Base-by-base conservation (phyloP, 2,329 filamentous ascomycete species). In the Calonectria montana region DNA sequence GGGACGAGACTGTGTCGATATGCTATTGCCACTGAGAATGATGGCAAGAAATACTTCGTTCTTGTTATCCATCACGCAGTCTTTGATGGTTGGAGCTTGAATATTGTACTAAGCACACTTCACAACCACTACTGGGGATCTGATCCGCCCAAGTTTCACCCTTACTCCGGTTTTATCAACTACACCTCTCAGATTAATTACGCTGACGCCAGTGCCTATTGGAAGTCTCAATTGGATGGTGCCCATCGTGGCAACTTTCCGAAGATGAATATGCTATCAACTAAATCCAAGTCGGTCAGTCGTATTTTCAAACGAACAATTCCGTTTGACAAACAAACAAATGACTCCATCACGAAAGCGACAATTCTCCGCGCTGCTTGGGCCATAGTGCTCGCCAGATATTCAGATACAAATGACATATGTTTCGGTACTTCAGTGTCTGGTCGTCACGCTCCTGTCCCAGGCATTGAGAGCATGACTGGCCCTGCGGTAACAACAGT, bases 181-280 rank as follows among this genome's bases (percentile, higher is more conserved):
- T 65, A 65, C 27, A 65, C 47, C 43, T 29, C 35, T 2, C 29
- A 65, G 23, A 23, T 65, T 16, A 41, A 48, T 29, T 10, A 63
- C 21, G 27, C 39, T 9, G 41, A 41, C 2, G 59, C 41, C 3
- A 47, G 9, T 9, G 25, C 16, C 4, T 63, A 63, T 16, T 63
- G 59, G 59, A 35, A 29, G 13, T 27, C 39, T 29, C 59, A 63
- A 15, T 35, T 63, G 39, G 59, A 63, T 45, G 59, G 59, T 7
- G 59, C 79, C 86, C 15, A 66, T 25, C n/a, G 84, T 86, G 0
- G 83, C 80, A 55, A 76, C 81, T 9, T 82, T 83, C 4, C 86
- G 86, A 70, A 85, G 87, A 67, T 83, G 85, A 6, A 81, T 83
- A 50, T 25, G 12, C 12, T 18, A 4, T 50, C 47, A 27, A 18